Conservation (phyloP, 352 stramenopile species). For the Thalassiosira ordinaria region DNA sequence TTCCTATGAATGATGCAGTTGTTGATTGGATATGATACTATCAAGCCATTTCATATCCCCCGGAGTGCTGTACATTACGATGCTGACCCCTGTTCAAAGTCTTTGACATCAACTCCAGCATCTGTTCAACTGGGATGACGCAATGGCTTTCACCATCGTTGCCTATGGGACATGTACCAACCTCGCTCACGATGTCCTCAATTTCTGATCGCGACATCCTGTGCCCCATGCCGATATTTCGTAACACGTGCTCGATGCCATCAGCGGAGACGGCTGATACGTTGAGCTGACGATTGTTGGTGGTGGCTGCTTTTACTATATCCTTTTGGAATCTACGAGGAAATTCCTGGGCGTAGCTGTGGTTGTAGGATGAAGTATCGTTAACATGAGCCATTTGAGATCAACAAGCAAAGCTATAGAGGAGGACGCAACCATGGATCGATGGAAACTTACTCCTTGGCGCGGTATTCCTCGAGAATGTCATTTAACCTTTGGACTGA, state of each 20-base stretch:
- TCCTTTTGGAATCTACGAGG: conserved; percentile 69
- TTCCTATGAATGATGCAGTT: no score
- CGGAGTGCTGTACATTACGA: no score
- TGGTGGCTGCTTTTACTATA: conserved; percentile 53
- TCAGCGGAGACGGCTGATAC: conserved; percentile 34
- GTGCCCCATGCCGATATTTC: conserved; percentile 60
- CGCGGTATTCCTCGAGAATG: conserved; percentile 36
- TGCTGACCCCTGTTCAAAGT: conserved; percentile 17
- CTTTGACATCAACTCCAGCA: conserved; percentile 47
- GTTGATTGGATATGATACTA: no score
- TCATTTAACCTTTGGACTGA: conserved; percentile 26
- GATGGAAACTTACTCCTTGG: conserved; percentile 31
- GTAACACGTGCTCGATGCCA: conserved; percentile 58
- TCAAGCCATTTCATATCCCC: no score
- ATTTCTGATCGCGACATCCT: conserved; percentile 56
- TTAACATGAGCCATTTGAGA: background rate
- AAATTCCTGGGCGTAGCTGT: conserved; percentile 64
- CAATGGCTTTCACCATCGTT: conserved; percentile 8
- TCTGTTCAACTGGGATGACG: conserved; percentile 38
- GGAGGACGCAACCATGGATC: no score
- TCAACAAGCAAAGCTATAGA: background rate
- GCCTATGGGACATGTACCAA: conserved; percentile 40
- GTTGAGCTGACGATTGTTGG: conserved; percentile 8
- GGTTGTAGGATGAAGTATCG: background rate
- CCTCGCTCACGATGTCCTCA: conserved; percentile 58